Evolutionary conservation across 208 protist genomes (phyloP), one percentile per base, ranked within the genome.

Genomic region (Trypanosoma brucei): DNA sequence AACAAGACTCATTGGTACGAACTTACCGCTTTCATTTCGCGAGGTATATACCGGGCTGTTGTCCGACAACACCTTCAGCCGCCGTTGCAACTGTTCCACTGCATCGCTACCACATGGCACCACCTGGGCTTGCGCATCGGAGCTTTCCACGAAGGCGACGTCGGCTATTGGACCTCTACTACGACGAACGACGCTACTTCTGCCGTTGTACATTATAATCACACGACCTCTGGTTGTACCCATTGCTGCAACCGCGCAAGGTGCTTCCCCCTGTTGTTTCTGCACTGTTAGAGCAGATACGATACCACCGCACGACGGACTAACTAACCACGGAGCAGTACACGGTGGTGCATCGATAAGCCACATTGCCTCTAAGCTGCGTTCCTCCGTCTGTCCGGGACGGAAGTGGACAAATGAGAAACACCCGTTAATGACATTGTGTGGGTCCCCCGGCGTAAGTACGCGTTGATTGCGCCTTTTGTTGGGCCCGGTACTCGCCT

Each of bases 101-200:
- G 83, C 72, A 11, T 6, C 42, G 11, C 11, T 11, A 31, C n/a
- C 50, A 6, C 50, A 34, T 48, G 44, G 44, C 14, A 48, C 9
- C 44, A 48, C 14, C 44, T 48, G 22, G 22, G 22, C 22, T 22
- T 22, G 22, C 22, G 22, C 42, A 46, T 34, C 50, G 50, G 9
- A 33, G 22, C 6, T 83, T 55, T 69, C 60, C 30, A 83, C 78
- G 72, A 94, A 92, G 8, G 67, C 59, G 9, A 81, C 37, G 65
- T 94, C 88, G 4, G 78, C 76, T 53, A 94, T 78, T 9, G 88
- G 88, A 4, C 88, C 88, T 14, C 75, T 71, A 31, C 86, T 72
- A 3, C 78, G 83, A 13, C 75, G 70, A 22, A 78, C 68, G 7
- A 78, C 50, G 14, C 70, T 73, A 11, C 40, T 48, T 30, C 70